Evolutionary conservation across 371 early-diverging fungal genomes (phyloP), one percentile per base, ranked within the genome.

Genomic region (Mucor lusitanicus): DNA sequence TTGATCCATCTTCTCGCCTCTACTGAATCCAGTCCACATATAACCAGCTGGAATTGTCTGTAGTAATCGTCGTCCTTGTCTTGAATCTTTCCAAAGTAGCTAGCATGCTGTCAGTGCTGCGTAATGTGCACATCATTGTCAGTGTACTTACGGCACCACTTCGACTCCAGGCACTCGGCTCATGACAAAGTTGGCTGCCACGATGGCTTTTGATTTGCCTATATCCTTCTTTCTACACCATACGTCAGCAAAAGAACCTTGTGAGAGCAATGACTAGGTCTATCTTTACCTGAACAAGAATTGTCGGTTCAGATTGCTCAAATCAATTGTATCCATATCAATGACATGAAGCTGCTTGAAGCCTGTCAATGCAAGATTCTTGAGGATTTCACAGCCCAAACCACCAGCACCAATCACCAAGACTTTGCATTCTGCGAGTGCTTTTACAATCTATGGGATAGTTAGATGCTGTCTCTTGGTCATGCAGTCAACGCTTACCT

Each of bases 231-330:
- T 85, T 72, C 92, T 88, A 58, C 42, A 44, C 40, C 17, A 28
- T 12, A 42, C n/a, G 25, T 19, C 23, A 12, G 28, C 33, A 6
- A 8, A 8, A 11, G 2, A 33, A 6, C 17, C 23, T 15, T 33
- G 28, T 15, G 17, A 46, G 19, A 5, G 27, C 33, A 33, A 33
- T 33, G 7, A 53, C 27, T 7, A n/a, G 13, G 8, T 37, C 11
- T 37, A 13, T 37, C 11, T 3, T 59, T 74, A 71, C 77, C 80
- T 91, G 83, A 99, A 99, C 59, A 99, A 86, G 72, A 99, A 98
- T 84, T 99, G 99, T 19, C 99, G 86, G 77, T 99, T 99, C 44
- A 99, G 82, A 79, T 99, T 99, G 53, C 97, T 95, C 40, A 98
- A 74, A 69, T 99, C 99, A 57, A 99, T 99, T 0, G 97, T 97